Base-by-base conservation (phyloP, 257 asterid genomes). In the Solanum medicagineum region DNA sequence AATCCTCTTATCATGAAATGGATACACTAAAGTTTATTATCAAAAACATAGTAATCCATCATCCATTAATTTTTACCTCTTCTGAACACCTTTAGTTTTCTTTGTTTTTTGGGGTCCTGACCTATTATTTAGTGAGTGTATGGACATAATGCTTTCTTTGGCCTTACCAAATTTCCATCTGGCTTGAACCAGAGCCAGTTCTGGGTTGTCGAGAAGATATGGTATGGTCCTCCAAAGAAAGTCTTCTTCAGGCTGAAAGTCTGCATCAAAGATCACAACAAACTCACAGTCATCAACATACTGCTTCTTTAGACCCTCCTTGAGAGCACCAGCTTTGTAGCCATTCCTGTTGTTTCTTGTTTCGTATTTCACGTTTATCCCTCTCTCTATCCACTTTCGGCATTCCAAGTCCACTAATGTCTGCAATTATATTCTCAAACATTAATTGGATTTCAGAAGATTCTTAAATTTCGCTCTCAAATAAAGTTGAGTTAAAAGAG, bases 91-190 rank as follows among this genome's bases (percentile, higher is more conserved):
- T 53, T 79, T 79, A 79, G 26, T 73, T 73, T 45, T n/a, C 6
- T 73, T 29, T 26, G 65, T 79, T 79, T 32, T 79, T 16, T 53
- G 83, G 54, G 65, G 16, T 51, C 10, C 29, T 77, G 83, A 26
- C 26, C 8, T 12, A 32, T 54, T 40, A 19, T 17, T 29, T 16
- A 68, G 55, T 83, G 74, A 49, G 79, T 24, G 62, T 22, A 62
- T 83, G 73, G 62, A 81, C 22, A 55, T 53, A 80, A 59, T 40
- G 60, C 59, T 83, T 49, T 51, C 13, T 60, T 75, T 54, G 81
- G 69, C 81, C 91, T 87, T 90, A 94, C 99, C 99, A 85, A 95
- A 95, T 93, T 90, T 94, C 99, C 99, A 95, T 90, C 99, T 92
- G 45, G 99, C 99, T 88, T 95, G 98, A 88, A 95, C 99, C 93